Conservation (phyloP, 345 rosid species). For the Hibiscus trionum region DNA sequence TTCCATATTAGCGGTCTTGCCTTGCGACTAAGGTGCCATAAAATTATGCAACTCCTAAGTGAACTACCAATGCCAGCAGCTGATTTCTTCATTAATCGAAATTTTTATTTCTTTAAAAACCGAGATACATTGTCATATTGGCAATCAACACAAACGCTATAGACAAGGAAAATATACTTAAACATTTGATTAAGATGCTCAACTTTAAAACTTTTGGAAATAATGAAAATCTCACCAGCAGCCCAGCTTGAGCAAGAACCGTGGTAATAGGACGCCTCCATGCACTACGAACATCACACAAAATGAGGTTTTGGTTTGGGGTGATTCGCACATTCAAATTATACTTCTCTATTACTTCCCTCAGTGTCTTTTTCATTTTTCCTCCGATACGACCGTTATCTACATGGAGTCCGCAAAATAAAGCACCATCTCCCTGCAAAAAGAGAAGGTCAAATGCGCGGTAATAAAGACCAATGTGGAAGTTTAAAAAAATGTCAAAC, state of each 20-base stretch:
- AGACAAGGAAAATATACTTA: neutral
- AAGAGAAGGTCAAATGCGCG: neutral
- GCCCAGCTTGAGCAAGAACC: slow-evolving; percentile 85
- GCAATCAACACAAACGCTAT: neutral
- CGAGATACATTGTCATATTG: neutral
- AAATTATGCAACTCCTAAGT: neutral
- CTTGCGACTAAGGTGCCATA: neutral
- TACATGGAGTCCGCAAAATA: slow-evolving; percentile 86
- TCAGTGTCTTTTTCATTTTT: slow-evolving; percentile 78
- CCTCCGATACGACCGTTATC: slow-evolving; percentile 92
- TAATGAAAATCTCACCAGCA: slow-evolving; percentile 55
- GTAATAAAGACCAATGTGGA: neutral
- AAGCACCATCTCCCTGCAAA: slow-evolving; percentile 71
- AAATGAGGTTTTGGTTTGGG: slow-evolving; percentile 81
- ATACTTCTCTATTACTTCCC: slow-evolving; percentile 91
- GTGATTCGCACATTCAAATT: slow-evolving; percentile 75
- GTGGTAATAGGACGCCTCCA: slow-evolving; percentile 84
- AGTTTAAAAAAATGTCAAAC: neutral
- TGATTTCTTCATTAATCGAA: neutral
- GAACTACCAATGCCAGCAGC: neutral
- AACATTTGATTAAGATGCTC: neutral
- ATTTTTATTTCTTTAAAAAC: neutral
- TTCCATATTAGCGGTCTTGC: neutral
- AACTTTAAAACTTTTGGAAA: slow-evolving; percentile 1
- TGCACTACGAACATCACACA: slow-evolving; percentile 69